Evolutionary conservation across 148 eudicot species (phyloP).

Genomic region (Cornus kousa): DNA sequence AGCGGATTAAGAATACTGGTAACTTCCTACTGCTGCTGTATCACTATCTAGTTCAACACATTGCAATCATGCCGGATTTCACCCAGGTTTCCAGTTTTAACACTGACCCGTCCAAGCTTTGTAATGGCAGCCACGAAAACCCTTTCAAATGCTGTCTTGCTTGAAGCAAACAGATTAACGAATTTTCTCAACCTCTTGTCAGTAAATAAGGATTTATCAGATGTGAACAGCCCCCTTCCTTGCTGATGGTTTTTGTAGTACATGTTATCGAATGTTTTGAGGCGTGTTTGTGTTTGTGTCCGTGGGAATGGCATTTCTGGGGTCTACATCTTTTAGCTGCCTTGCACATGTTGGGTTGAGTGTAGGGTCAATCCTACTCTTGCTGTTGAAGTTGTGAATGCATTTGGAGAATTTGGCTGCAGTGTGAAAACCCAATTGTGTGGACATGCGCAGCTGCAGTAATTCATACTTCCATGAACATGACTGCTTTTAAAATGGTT

Average conservation of each 20-base stretch:
- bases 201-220: slow-evolving; percentile 60
- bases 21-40: too few relatives aligned
- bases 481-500: too few relatives aligned
- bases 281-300: slow-evolving; percentile 68
- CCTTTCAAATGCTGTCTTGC: slow-evolving; percentile 35
- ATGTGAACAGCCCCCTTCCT: slow-evolving; percentile 58
- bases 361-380: slow-evolving; percentile 52
- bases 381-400: slow-evolving; percentile 41
- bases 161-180: slow-evolving; percentile 56
- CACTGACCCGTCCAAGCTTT: slow-evolving; percentile 68
- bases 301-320: slow-evolving; percentile 55
- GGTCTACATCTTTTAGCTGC: slow-evolving; percentile 58
- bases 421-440: slow-evolving; percentile 74
- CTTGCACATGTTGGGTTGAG: slow-evolving; percentile 47
- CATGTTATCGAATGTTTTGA: slow-evolving; percentile 56
- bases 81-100: slow-evolving; percentile 58
- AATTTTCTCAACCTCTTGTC: slow-evolving; percentile 43
- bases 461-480: neutral
- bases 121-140: slow-evolving; percentile 64
- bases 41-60: slow-evolving; percentile 7
- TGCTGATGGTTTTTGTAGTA: slow-evolving; percentile 55
- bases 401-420: slow-evolving; percentile 53
- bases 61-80: slow-evolving; percentile 68
- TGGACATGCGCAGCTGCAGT: slow-evolving; percentile 51
- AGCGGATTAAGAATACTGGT: too few relatives aligned